phyloP scores from a whole-genome alignment of 495 filamentous ascomycete genomes.

The Tuber melanosporum region DNA sequence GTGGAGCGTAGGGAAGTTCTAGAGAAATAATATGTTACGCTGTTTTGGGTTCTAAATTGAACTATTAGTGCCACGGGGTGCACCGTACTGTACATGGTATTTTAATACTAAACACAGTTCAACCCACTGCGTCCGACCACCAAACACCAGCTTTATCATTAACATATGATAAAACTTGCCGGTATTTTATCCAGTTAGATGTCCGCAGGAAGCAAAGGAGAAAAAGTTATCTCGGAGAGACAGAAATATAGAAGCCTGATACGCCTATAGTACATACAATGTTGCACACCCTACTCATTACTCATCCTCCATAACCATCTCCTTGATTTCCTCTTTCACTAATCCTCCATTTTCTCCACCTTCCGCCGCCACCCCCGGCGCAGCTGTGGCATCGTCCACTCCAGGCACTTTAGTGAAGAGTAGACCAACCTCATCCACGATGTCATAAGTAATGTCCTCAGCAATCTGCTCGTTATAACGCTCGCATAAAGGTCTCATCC shows the following conservation, averaged over 20 bases:
- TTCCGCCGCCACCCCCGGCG: constrained; percentile 42
- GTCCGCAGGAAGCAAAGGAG: background rate
- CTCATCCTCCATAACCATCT: constrained; percentile 59
- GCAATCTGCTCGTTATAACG: constrained; percentile 91
- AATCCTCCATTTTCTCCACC: constrained; percentile 38
- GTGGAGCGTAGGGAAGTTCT: background rate
- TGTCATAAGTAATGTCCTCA: constrained; percentile 85
- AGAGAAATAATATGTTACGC: background rate
- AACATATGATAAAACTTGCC: background rate
- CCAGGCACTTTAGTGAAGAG: constrained; percentile 58
- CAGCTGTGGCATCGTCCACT: constrained; percentile 43
- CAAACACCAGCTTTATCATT: background rate
- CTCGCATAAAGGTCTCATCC: constrained; percentile 59
- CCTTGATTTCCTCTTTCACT: constrained; percentile 52
- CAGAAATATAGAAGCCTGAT: background rate
- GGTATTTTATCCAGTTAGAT: background rate
- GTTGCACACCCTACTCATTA: constrained; percentile 6
- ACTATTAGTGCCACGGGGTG: background rate
- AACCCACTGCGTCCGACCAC: background rate
- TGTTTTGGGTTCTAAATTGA: background rate
- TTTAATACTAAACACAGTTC: background rate
- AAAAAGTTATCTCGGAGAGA: background rate
- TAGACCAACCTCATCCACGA: constrained; percentile 85
- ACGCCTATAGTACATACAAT: background rate
- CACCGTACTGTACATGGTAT: background rate